Conservation (phyloP, 345 rosid genomes). For the Excoecaria agallocha region DNA sequence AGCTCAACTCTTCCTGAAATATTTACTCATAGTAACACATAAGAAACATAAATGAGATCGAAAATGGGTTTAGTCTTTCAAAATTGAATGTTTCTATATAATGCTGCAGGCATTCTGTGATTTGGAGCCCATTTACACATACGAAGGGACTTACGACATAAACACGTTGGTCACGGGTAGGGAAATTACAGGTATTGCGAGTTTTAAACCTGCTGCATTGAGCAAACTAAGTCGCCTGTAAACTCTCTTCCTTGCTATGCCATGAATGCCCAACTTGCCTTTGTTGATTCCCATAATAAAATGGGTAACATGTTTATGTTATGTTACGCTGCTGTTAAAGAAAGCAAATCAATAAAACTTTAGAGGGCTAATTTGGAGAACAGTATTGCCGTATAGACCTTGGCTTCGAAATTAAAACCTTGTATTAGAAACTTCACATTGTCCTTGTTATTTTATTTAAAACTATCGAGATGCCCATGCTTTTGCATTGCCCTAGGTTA, state of each 20-base stretch:
- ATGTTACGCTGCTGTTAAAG: not conserved
- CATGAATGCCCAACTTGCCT: no score
- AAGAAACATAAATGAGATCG: not conserved
- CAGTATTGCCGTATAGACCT: no score
- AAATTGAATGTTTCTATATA: not conserved
- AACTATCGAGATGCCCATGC: no score
- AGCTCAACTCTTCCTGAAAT: conserved; percentile 4
- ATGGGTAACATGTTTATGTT: not conserved
- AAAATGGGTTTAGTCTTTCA: not conserved
- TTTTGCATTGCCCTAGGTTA: no score
- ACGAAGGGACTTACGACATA: conserved; percentile 92
- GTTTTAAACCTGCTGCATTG: conserved; percentile 61
- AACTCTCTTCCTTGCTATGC: not conserved
- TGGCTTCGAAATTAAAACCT: no score
- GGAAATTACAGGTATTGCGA: conserved; percentile 85
- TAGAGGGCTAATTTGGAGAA: not conserved
- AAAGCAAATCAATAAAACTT: not conserved
- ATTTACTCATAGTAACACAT: not conserved
- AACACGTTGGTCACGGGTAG: conserved; percentile 87
- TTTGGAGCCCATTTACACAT: conserved; percentile 92
- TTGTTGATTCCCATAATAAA: no score
- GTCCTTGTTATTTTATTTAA: no score
- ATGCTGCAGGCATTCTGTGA: conserved; percentile 89
- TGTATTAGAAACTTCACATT: no score
- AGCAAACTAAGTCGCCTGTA: conserved; percentile 66